Percentiles rank a stretch among this genome's conserved stretches.
Evolutionary conservation across 331 rosid species (phyloP).

Genomic region (Phaseolus coccineus): DNA sequence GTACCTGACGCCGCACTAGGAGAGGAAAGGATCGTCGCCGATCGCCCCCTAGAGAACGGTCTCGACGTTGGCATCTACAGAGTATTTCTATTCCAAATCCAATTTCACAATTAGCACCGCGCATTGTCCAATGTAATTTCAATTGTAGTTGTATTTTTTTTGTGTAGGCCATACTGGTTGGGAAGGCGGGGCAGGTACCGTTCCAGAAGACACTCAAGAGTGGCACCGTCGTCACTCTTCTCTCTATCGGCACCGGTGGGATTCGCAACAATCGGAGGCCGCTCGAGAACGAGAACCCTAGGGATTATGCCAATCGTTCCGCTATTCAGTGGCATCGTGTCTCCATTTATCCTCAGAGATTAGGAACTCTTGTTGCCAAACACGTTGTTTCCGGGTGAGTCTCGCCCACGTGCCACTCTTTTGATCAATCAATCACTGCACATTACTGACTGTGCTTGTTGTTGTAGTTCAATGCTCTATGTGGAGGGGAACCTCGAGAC

Average conservation of each 20-base stretch:
- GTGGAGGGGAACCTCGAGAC: conserved; percentile 91
- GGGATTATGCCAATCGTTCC: conserved; percentile 77
- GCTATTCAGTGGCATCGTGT: conserved; percentile 93
- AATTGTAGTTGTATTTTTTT: not conserved
- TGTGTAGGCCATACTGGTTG: conserved; percentile 82
- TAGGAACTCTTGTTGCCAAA: conserved; percentile 61
- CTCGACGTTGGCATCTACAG: conserved; percentile 76
- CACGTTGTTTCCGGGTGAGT: conserved; percentile 62
- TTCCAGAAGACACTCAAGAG: conserved; percentile 76
- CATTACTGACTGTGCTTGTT: not conserved
- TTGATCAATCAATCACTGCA: not conserved
- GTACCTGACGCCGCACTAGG: not conserved
- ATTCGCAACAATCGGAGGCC: conserved; percentile 94
- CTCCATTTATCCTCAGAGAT: conserved; percentile 64
- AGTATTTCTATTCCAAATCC: conserved; percentile 43
- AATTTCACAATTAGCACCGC: not conserved
- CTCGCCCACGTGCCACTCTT: not conserved
- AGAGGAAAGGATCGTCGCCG: not conserved
- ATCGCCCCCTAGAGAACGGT: conserved; percentile 78
- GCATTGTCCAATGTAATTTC: not conserved
- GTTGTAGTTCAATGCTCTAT: conserved; percentile 72
- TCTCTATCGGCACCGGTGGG: conserved; percentile 90
- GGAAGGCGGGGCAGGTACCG: conserved; percentile 84
- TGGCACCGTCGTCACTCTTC: conserved; percentile 65
- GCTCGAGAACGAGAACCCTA: conserved; percentile 68